Evolutionary conservation across 176 grass and related monocot species (phyloP), one percentile per base, ranked within the genome.

Genomic region (Oryza australiensis): DNA sequence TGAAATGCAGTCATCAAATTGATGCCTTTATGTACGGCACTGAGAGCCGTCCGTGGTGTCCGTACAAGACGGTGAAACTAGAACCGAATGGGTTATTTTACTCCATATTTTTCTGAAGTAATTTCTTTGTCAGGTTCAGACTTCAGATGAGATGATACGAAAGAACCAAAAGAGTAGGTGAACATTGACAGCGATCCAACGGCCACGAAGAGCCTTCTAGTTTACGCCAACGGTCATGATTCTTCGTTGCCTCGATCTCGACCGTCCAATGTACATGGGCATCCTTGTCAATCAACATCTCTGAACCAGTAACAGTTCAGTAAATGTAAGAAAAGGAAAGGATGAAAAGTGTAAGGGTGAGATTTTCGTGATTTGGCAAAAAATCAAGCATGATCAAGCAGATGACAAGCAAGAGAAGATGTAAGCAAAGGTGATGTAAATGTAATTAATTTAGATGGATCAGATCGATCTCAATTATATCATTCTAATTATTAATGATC

Each of bases 21-120:
- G 16, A 78, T 20, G 41, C 15, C 14, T n/a, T 72, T 79, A 16
- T 23, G 59, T 86, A 79, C 76, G 68, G 55, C n/a, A 32, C 32
- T 32, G 3, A 3, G 3, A 62, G 9, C 29, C n/a, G 27, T 11
- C 16, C 51, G 51, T 48, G 3, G 4, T 2, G 63, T 0, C 30
- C 76, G 76, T 85, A 85, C 83, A 11, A 55, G 40, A 55, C 0
- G 9, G 62, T n/a, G 68, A 71, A 46, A 72, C 27, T 9, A 64
- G 28, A 80, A 41, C 84, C 28, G 26, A 28, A 34, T 1, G n/a
- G 0, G 7, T 12, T 67, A 11, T 43, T 77, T 57, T 3, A 24
- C 1, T 2, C 9, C 22, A 12, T 10, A 23, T n/a, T 49, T 62
- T 24, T 66, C 23, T 40, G 1, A 8, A 5, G 20, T 9, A n/a